These are phyloP conservation scores for Trametes pubescens DNA, from an alignment of 1,284 basidiomycete genomes.

Conservation along the genomic window DNA sequence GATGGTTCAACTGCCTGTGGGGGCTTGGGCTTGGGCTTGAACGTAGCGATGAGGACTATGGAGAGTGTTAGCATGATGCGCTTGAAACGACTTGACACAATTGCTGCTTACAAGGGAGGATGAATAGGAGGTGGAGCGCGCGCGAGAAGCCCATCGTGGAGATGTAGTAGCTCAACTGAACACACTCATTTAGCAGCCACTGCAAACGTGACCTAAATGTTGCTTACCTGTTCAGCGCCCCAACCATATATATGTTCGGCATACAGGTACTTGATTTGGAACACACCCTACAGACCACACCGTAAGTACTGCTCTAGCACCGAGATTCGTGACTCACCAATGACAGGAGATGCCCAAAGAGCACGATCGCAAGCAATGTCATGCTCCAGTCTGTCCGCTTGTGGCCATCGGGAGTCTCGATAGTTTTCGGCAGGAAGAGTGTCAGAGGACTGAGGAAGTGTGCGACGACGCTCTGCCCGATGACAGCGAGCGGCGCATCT, in stretches of 20 bases:
- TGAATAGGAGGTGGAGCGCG: slow-evolving; percentile 58
- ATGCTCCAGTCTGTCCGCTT: slow-evolving; percentile 64
- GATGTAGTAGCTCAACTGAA: slow-evolving; percentile 69
- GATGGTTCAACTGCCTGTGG: slow-evolving; percentile 23
- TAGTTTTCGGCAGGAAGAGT: slow-evolving; percentile 60
- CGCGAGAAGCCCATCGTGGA: slow-evolving; percentile 59
- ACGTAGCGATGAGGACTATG: slow-evolving; percentile 53
- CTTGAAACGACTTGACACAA: neutral
- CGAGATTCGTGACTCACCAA: slow-evolving; percentile 46
- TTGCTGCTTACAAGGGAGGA: slow-evolving; percentile 60
- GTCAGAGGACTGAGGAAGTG: slow-evolving; percentile 57
- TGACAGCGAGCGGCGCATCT: slow-evolving; percentile 4
- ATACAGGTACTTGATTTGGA: slow-evolving; percentile 69
- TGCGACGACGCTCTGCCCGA: slow-evolving; percentile 39
- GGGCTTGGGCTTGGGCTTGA: slow-evolving; percentile 52
- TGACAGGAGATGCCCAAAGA: slow-evolving; percentile 56
- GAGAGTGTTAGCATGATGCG: slow-evolving; percentile 24
- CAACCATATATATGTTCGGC: slow-evolving; percentile 64
- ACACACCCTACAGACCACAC: slow-evolving; percentile 52
- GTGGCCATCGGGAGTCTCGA: slow-evolving; percentile 44
- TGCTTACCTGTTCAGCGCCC: slow-evolving; percentile 58
- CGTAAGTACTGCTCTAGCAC: slow-evolving; percentile 10
- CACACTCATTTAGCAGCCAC: neutral
- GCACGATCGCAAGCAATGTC: slow-evolving; percentile 55
- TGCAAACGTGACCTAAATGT: no score